Conservation (phyloP, 352 stramenopile species). For the Pythium oligandrum region DNA sequence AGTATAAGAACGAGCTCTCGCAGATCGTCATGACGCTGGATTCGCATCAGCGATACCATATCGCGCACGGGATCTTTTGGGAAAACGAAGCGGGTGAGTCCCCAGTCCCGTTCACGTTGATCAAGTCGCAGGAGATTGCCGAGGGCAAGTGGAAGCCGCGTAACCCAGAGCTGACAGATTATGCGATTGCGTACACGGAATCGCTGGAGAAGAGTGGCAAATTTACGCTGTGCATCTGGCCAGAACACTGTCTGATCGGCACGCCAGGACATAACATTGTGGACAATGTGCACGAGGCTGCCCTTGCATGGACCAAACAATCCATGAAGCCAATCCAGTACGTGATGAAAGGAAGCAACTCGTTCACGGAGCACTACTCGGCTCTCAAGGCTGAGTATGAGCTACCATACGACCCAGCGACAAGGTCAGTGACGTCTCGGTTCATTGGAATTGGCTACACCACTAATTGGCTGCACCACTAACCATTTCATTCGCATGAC, state of each 20-base stretch:
- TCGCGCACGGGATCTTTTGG: constrained; percentile 93
- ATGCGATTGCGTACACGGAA: constrained; percentile 87
- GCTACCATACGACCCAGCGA: constrained; percentile 55
- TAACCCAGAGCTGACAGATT: constrained; percentile 57
- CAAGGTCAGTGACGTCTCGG: constrained; percentile 27
- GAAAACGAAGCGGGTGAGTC: constrained; percentile 43
- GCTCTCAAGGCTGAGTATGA: constrained; percentile 90
- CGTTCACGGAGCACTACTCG: constrained; percentile 95
- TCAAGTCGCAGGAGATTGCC: constrained; percentile 73
- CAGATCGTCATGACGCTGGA: constrained; percentile 93
- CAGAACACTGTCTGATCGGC: constrained; percentile 94
- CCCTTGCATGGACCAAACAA: constrained; percentile 75
- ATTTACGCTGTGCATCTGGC: constrained; percentile 94
- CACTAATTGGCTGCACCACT: background rate
- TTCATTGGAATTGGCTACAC: background rate
- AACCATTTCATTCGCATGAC: constrained; percentile 2
- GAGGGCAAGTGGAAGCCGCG: constrained; percentile 44
- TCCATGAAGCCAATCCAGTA: constrained; percentile 68
- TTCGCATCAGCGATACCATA: constrained; percentile 93
- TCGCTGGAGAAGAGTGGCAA: constrained; percentile 80
- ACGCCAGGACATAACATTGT: constrained; percentile 86
- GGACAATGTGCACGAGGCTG: constrained; percentile 62
- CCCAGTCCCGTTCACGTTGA: constrained; percentile 90
- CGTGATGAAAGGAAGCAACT: constrained; percentile 91
- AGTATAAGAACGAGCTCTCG: constrained; percentile 42